Base-by-base conservation (phyloP, 768 basidiomycete genomes). In the Boletus rubroflammeus region DNA sequence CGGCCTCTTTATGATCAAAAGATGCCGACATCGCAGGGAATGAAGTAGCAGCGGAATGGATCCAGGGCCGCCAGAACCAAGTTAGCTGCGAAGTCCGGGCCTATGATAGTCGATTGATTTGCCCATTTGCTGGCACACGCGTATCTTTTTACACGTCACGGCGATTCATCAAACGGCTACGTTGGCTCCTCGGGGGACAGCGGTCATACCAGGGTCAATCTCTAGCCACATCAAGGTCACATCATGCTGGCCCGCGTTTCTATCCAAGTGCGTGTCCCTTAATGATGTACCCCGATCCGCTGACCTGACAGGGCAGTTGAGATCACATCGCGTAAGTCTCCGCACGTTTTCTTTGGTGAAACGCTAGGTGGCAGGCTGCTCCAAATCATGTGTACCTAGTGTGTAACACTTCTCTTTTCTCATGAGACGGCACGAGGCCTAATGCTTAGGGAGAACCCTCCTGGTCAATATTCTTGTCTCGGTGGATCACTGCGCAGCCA, bases 121-220 rank as follows among this genome's bases (percentile, higher is more conserved):
- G 36, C 54, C 61, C 54, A 23, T 47, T 44, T 36, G 21, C 32
- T 44, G 36, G 41, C 28, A 41, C 52, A 46, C 32, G 60, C 49
- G 51, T 64, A 47, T 76, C 74, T 40, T 76, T 79, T 60, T 74
- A 67, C 78, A 47, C 74, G 73, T 35, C 69, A 72, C 38, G 78
- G 74, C 7, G 56, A 64, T 23, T 75, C 78, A 46, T 65, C 59
- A 76, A 13, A 75, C 66, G 10, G 75, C 76, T 42, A 29, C 15
- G 71, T 69, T 28, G 76, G 76, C 25, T 64, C 67, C 45, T 70
- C 69, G 21, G 57, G 48, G 15, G 62, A 60, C 19, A 57, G 59
- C 7, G 60, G 66, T 6, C 75, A 71, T 54, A 70, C 75, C n/a
- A 69, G 31, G 52, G 55, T 23, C 55, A 45, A 57, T 68, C n/a